Percentiles rank a stretch among this genome's conserved stretches.
Evolutionary conservation across 1,284 basidiomycete species (phyloP).

Genomic region (Pulveroboletus ridleyi): DNA sequence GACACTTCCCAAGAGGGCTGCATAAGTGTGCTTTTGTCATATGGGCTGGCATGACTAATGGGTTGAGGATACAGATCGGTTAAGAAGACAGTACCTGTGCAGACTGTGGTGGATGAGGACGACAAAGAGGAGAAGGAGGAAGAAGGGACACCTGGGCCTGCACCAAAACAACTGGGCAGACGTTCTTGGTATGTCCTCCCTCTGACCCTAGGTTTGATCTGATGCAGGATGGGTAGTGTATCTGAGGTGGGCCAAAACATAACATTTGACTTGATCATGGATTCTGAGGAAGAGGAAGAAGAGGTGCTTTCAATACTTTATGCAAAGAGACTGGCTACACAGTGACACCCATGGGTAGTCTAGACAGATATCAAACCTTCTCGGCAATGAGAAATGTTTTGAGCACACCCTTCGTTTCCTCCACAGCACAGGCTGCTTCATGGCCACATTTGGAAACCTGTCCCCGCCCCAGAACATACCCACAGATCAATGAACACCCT

Average conservation of each 20-base stretch:
- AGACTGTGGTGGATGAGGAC: constrained; percentile 42
- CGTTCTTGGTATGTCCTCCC: constrained; percentile 18
- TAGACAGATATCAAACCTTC: too few relatives aligned
- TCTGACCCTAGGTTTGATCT: not conserved
- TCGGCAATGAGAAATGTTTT: too few relatives aligned
- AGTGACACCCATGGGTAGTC: too few relatives aligned
- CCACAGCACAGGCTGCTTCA: too few relatives aligned
- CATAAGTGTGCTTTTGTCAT: constrained; percentile 36
- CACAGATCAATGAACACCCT: too few relatives aligned
- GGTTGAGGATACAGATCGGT: constrained; percentile 36
- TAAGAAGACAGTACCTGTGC: constrained; percentile 38
- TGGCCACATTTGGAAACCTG: too few relatives aligned
- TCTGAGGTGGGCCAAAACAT: constrained; percentile 12
- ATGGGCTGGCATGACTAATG: not conserved
- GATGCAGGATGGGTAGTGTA: not conserved
- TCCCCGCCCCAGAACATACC: too few relatives aligned
- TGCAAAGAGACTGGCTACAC: too few relatives aligned
- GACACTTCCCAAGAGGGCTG: constrained; percentile 49
- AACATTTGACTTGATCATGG: constrained; percentile 37
- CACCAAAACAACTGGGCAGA: constrained; percentile 12
- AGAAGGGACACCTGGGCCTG: constrained; percentile 33
- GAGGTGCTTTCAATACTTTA: too few relatives aligned
- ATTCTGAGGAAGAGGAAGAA: constrained; percentile 29
- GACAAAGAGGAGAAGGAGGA: constrained; percentile 47
- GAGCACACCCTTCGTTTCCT: too few relatives aligned